Percentiles rank a stretch among this genome's conserved stretches.
These are phyloP conservation scores for Cruciata laevipes DNA, from an alignment of 257 asterid species.

Conservation along the genomic window DNA sequence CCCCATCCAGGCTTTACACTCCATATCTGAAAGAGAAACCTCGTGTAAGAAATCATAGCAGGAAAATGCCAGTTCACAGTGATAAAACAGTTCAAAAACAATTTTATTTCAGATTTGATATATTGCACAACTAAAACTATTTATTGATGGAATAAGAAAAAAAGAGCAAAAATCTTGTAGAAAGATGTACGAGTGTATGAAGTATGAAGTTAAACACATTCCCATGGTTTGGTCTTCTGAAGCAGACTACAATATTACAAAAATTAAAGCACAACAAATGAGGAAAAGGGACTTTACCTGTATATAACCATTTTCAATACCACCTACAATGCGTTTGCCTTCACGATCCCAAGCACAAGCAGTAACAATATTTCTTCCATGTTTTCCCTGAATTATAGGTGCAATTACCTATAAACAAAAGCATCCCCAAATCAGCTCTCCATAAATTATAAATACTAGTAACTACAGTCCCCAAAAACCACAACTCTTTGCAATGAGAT, in stretches of 20 bases:
- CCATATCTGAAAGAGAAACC: conserved; percentile 58
- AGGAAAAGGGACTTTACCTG: conserved; percentile 47
- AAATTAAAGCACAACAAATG: neutral
- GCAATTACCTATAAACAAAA: conserved; percentile 64
- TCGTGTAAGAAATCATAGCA: neutral
- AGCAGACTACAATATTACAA: neutral
- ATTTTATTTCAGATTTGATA: neutral
- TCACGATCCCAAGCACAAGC: conserved; percentile 93
- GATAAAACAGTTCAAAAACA: neutral
- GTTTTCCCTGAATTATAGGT: conserved; percentile 72
- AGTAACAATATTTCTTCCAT: conserved; percentile 89
- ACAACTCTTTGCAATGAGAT: neutral
- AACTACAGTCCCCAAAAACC: neutral
- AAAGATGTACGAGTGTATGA: neutral
- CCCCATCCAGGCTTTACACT: conserved; percentile 97
- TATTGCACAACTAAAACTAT: neutral
- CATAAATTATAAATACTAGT: too few species aligned
- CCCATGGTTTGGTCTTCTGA: too few species aligned
- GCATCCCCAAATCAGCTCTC: conserved; percentile 20
- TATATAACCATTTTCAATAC: conserved; percentile 87
- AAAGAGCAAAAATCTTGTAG: neutral
- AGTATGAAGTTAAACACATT: neutral
- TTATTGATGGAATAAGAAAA: neutral
- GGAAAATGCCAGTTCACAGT: neutral
- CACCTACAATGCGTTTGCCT: conserved; percentile 85